These are phyloP conservation scores for Sarcocystis neurona DNA, from an alignment of 169 alveolate species.

Conservation along the genomic window DNA sequence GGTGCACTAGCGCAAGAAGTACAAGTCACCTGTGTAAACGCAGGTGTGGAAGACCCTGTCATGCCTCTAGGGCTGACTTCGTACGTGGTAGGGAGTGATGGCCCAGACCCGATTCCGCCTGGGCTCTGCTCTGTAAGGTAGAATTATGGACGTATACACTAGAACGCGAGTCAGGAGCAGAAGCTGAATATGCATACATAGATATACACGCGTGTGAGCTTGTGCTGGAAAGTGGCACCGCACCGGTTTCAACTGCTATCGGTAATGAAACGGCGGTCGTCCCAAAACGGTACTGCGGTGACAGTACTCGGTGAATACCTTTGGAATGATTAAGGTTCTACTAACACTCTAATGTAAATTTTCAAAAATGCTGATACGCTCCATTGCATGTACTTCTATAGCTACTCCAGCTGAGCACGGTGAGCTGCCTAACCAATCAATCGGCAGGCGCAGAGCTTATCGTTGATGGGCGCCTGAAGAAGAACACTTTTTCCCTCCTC, in stretches of 20 bases:
- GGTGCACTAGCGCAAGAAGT: background rate
- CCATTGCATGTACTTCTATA: background rate
- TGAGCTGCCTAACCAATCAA: conserved; percentile 24
- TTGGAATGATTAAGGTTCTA: no score
- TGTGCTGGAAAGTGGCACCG: no score
- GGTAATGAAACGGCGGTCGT: no score
- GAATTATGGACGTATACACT: no score
- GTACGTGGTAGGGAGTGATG: background rate
- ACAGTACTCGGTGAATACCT: no score
- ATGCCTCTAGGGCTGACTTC: background rate
- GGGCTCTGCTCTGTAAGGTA: conserved; percentile 32
- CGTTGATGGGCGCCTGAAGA: conserved; percentile 37
- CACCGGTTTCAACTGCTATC: no score
- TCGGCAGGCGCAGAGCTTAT: conserved; percentile 35
- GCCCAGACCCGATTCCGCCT: background rate
- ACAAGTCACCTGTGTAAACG: background rate
- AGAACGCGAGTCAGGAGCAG: no score
- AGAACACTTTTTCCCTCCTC: background rate
- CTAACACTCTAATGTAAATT: no score
- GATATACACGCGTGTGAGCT: no score
- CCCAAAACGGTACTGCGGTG: no score
- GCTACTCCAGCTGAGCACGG: no score
- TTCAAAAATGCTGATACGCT: background rate
- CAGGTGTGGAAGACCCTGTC: background rate
- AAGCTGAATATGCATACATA: no score